Base-by-base conservation (phyloP, 352 stramenopile genomes). In the Globisporangium polare region DNA sequence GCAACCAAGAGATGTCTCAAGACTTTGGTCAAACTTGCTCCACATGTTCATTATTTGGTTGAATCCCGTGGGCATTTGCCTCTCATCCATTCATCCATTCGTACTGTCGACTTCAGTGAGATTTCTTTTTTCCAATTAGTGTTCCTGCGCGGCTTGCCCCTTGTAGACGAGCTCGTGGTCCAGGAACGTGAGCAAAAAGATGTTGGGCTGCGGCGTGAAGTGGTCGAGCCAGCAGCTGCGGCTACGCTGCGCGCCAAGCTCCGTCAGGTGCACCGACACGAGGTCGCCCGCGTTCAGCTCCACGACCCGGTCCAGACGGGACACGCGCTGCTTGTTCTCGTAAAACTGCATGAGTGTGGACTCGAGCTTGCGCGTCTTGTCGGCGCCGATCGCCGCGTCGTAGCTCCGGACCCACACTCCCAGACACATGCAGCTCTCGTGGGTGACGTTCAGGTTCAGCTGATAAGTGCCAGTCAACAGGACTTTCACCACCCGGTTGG, bases 241-340 rank as follows among this genome's bases (percentile, higher is more conserved):
- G 15, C 41, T 45, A 5, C 18, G 13, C 29, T 24, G 20, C 29
- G 17, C 41, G 24, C 17, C 15, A 5, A 54, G 13, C 22, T 53
- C 39, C 17, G 31, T 8, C 18, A 66, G 22, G 22, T 73, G 65
- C 29, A 81, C 49, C 9, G 55, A 70, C 10, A 81, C 54, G 26
- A 67, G 54, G 59, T 81, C 73, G 33, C 63, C 54, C 27, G 60
- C 68, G n/a, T 41, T 46, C 24, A 80, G 51, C 17, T 75, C 45
- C 26, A 80, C 50, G 35, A 68, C 56, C 20, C 20, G 52, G 37
- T 80, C 73, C 49, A 78, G 53, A 22, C 73, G 70, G 33, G 73
- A 81, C 47, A 78, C 67, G 26, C 68, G 71, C 45, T 65, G 58
- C 63, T 78, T 81, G 69, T 75, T 73, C 51, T 75, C 57, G 63